These are phyloP conservation scores for Rhipidocladum racemiflorum DNA, from an alignment of 176 grass and related monocot species.

Conservation along the genomic window DNA sequence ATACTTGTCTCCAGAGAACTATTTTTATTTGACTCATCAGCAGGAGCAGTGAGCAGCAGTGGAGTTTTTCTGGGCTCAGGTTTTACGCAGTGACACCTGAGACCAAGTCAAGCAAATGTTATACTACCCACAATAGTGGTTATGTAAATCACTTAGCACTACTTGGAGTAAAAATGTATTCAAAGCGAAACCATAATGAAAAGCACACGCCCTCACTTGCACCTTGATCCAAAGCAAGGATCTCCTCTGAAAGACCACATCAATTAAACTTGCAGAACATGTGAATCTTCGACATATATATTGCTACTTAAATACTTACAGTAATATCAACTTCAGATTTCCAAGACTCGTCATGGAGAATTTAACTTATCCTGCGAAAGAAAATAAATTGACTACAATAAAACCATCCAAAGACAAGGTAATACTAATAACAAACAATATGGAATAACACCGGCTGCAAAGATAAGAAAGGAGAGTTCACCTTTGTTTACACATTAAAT, in stretches of 20 bases:
- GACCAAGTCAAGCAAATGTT: constrained; percentile 29
- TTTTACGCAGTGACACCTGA: constrained; percentile 28
- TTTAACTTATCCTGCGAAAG: constrained; percentile 67
- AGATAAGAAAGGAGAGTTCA: fast-evolving
- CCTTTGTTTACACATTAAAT: too few species aligned
- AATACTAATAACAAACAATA: background rate
- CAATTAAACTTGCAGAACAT: constrained; percentile 26
- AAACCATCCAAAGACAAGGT: background rate
- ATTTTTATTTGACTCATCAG: constrained; percentile 63
- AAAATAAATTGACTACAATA: constrained; percentile 20
- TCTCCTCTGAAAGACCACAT: constrained; percentile 8
- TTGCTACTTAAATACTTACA: constrained; percentile 52
- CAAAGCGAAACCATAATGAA: constrained; percentile 10
- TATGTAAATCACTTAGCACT: background rate
- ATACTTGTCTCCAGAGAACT: constrained; percentile 45
- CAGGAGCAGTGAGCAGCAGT: constrained; percentile 68
- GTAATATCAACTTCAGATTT: constrained; percentile 60
- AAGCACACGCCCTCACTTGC: background rate
- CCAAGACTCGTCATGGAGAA: constrained; percentile 58
- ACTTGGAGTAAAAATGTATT: background rate
- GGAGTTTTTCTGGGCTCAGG: constrained; percentile 56
- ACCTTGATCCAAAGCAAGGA: constrained; percentile 14
- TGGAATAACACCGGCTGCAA: too few species aligned
- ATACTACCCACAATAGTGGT: constrained; percentile 1
- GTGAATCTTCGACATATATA: background rate